Conservation (phyloP, 148 eudicot genomes). For the Drosera capensis region DNA sequence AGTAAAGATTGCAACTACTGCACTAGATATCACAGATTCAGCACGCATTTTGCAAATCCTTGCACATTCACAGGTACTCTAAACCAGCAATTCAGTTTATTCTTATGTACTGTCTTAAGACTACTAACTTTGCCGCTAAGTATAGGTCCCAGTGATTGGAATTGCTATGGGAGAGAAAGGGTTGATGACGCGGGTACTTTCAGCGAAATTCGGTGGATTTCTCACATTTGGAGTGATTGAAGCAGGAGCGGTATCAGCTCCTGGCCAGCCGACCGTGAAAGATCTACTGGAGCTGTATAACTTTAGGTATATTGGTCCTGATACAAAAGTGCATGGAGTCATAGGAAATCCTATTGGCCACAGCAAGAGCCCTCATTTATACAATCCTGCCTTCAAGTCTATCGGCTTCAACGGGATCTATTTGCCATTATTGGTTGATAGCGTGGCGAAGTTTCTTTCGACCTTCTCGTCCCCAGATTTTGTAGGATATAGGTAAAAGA, state of each 20-base stretch:
- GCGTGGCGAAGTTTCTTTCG: conserved; percentile 30
- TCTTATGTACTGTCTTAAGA: neutral
- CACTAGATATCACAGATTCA: conserved; percentile 53
- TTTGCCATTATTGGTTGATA: conserved; percentile 67
- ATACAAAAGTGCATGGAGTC: conserved; percentile 67
- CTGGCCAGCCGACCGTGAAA: conserved; percentile 70
- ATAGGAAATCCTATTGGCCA: conserved; percentile 81
- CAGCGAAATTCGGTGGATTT: conserved; percentile 80
- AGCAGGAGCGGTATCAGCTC: conserved; percentile 61
- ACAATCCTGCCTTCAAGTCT: conserved; percentile 45
- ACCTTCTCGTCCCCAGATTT: conserved; percentile 76
- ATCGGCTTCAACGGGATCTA: conserved; percentile 59
- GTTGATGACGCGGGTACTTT: conserved; percentile 57
- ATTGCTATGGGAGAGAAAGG: conserved; percentile 83
- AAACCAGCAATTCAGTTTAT: too few species aligned
- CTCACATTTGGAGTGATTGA: conserved; percentile 75
- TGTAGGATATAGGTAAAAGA: conserved; percentile 65
- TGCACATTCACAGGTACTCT: conserved; percentile 67
- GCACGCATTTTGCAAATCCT: conserved; percentile 67
- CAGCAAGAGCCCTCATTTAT: conserved; percentile 68
- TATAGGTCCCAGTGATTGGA: conserved; percentile 72
- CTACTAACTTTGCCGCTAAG: neutral
- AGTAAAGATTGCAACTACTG: conserved; percentile 84
- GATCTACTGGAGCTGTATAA: conserved; percentile 57
- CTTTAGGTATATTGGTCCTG: conserved; percentile 47